Percentiles rank a stretch among this genome's conserved stretches.
Conservation (phyloP, 257 asterid species). For the Anisodus acutangulus region DNA sequence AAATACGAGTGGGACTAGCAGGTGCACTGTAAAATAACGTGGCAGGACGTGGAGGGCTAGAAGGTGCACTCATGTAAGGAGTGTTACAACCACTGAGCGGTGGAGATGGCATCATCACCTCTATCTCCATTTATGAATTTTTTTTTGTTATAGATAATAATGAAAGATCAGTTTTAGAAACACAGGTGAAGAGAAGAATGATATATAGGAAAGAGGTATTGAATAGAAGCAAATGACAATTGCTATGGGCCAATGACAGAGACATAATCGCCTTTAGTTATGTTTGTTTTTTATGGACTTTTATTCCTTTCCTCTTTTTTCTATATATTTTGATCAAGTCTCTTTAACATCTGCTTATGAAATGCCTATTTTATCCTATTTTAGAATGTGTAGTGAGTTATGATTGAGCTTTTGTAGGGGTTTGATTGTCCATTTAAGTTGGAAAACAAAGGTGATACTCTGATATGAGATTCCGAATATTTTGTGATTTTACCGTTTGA, state of each 20-base stretch:
- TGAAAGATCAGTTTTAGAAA: background rate
- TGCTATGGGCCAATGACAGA: slow-evolving; percentile 28
- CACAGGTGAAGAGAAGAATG: slow-evolving; percentile 15
- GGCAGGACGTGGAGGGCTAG: slow-evolving; percentile 60
- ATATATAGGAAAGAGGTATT: slow-evolving; percentile 28
- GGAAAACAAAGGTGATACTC: background rate
- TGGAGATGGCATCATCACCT: slow-evolving; percentile 47
- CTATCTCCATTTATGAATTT: slow-evolving; percentile 39
- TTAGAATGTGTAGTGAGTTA: background rate
- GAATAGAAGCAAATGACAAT: slow-evolving; percentile 12
- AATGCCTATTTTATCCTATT: slow-evolving; percentile 23
- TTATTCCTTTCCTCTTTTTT: background rate
- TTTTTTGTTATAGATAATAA: background rate
- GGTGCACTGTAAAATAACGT: slow-evolving; percentile 73
- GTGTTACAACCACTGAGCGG: slow-evolving; percentile 53
- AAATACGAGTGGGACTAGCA: slow-evolving; percentile 53
- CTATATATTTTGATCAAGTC: slow-evolving; percentile 39
- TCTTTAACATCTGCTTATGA: slow-evolving; percentile 35
- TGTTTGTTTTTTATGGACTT: slow-evolving; percentile 31
- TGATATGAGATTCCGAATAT: background rate
- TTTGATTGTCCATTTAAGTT: background rate
- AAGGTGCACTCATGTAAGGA: slow-evolving; percentile 66
- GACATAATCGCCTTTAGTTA: slow-evolving; percentile 42
- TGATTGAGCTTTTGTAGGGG: background rate
- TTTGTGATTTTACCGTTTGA: slow-evolving; percentile 31